Evolutionary conservation across 495 filamentous ascomycete genomes (phyloP), one percentile per base, ranked within the genome.

Genomic region (Articulospora tetracladia): DNA sequence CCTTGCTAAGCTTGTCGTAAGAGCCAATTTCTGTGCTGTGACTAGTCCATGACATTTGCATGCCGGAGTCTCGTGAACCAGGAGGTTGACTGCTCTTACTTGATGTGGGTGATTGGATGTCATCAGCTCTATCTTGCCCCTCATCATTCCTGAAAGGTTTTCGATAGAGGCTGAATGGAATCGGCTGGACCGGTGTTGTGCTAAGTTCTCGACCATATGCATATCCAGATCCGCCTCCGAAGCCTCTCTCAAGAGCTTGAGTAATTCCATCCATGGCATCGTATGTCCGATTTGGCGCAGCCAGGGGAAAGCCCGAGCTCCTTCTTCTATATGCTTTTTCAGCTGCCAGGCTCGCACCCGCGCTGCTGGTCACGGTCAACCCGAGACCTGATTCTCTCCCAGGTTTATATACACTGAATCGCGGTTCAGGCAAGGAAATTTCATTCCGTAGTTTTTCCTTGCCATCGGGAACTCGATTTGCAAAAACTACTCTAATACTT

Each of bases 391-490:
- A 77, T 53, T 76, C 73, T 23, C 80, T 71, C 20, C 77, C 78
- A 0, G 91, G 82, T 72, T 91, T 96, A 75, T 97, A 99, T 13
- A 86, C 77, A 59, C 85, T 88, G 67, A 90, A 99, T 34, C 88
- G 83, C 46, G 94, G 94, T 58, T 97, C 91, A 0, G 95, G 93
- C 52, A 88, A 77, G 54, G 95, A 89, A 27, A 93, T 89, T 69
- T 99, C 94, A 68, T 95, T 97, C 8, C 88, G 84, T 41, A 99
- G 78, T 58, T 86, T 91, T 74, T 98, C 94, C 69, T 98, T 97
- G 26, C 92, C 94, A 68, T 99, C 94, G 0, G 95, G 94, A 2
- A 97, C 95, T 26, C 94, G 86, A 70, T 99, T 99, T 55, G 94
- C 94, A 72, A 99, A 99, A 1, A 99, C 94, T 48, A 99, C 91